Evolutionary conservation across 768 basidiomycete species (phyloP), one percentile per base, ranked within the genome.

Genomic region (Sarcodon sp.): DNA sequence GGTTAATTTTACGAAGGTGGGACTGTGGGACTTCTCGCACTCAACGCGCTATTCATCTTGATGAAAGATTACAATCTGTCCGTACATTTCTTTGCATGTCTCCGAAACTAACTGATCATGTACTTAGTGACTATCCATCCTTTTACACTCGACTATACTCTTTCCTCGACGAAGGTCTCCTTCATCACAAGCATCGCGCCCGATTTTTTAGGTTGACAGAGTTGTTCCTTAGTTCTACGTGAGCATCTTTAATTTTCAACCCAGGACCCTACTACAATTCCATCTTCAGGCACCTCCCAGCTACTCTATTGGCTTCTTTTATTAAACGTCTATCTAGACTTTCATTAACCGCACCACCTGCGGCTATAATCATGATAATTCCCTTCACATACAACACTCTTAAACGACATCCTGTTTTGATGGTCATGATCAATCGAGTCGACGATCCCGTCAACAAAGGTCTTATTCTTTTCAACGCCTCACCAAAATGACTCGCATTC

Each of bases 381-480:
- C 92, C 96, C 2, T 88, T 98, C 66, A 80, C 83, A 6, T 98
- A 98, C 67, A 98, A 98, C 59, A 70, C 92, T 46, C 75, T 99
- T 56, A 96, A 96, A 62, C 70, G 77, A 7, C 94, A 98, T 62
- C 92, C 93, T 3, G 78, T 82, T 0, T 74, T 92, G 51, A 96
- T 97, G 93, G 67, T 68, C 33, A 87, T 98, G 84, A 87, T 98
- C 34, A 96, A 98, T 61, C 77, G 83, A 13, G 58, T 63, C 3
- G 69, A 68, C 16, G 67, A 68, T 1, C 61, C 61, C 8, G 55
- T 39, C 49, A 18, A 63, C 4, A 59, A 59, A 37, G 76, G 73
- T 15, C 6, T n/a, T 33, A 18, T 33, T 33, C 7, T 12, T 13
- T 33, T 41, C 34, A 43, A 13, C 45, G n/a, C 37, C 9, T 6